Evolutionary conservation across 2,329 filamentous ascomycete species (phyloP).

Genomic region (Colletotrichum viniferum): DNA sequence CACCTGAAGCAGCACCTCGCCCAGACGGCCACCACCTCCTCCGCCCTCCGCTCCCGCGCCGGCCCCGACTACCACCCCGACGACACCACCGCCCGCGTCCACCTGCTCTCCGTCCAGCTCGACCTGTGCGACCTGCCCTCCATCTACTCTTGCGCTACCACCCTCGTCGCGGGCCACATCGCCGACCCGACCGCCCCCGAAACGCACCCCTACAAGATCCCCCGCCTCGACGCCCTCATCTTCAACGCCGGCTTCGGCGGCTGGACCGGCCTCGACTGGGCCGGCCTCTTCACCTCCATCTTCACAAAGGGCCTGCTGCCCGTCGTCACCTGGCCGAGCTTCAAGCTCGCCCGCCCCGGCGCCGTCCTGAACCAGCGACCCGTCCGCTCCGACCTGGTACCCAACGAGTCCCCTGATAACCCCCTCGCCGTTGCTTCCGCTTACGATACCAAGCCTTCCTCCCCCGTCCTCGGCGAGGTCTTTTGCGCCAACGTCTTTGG

Average conservation of each 20-base stretch:
- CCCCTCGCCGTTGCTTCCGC: slow-evolving; percentile 3
- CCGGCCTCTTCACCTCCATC: slow-evolving; percentile 55
- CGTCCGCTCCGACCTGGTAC: slow-evolving; percentile 21
- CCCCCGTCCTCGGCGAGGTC: slow-evolving; percentile 75
- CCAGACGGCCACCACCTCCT: slow-evolving; percentile 45
- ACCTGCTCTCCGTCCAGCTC: slow-evolving; percentile 62
- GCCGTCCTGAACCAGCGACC: slow-evolving; percentile 45
- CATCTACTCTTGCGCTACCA: slow-evolving; percentile 53
- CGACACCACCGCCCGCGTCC: slow-evolving; percentile 54
- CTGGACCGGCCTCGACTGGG: slow-evolving; percentile 81
- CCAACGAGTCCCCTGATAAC: slow-evolving; percentile 6
- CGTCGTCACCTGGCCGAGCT: slow-evolving; percentile 77
- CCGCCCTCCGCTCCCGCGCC: slow-evolving; percentile 39
- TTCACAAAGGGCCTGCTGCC: slow-evolving; percentile 67
- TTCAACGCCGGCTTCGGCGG: slow-evolving; percentile 91
- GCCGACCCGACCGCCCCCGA: slow-evolving; percentile 49
- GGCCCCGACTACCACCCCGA: slow-evolving; percentile 41
- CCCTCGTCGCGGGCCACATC: slow-evolving; percentile 48
- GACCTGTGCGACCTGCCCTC: slow-evolving; percentile 64
- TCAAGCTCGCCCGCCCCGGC: slow-evolving; percentile 67
- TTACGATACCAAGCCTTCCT: slow-evolving; percentile 45
- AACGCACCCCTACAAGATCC: slow-evolving; percentile 45
- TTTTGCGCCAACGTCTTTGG: slow-evolving; percentile 95
- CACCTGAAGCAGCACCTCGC: slow-evolving; percentile 68
- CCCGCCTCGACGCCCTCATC: slow-evolving; percentile 78